Base-by-base conservation (phyloP, 768 basidiomycete species). In the Russula compacta region DNA sequence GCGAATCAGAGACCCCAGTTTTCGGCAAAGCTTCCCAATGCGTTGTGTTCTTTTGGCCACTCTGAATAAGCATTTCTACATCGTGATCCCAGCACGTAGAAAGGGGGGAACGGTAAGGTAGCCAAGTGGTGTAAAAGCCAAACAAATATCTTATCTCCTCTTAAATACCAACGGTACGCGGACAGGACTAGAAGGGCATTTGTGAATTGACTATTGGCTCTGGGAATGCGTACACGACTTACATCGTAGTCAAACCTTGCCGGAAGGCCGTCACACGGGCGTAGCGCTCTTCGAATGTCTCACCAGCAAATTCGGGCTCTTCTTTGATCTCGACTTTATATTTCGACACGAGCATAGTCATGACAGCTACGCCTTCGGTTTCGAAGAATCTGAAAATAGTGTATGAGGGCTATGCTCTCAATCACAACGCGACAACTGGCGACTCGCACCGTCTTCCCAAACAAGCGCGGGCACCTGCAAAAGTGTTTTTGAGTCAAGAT, bases 271-370 rank as follows among this genome's bases (percentile, higher is more conserved):
- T 54, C 5, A 66, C 12, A 21, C 64, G 61, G 19, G 67, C 71
- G 56, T 73, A 78, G 47, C 74, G 73, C 59, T 77, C 69, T 60
- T 77, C 77, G 53, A 79, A 77, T 0, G 77, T 74, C 67, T 81
- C 79, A 12, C 67, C 59, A 0, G 73, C 71, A 64, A 77, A 81
- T 58, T 78, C 70, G 72, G 61, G 76, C 52, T 83, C 80, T 36
- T 81, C 79, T 60, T 79, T 79, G 39, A 81, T 61, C 49, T 75
- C 73, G 50, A 82, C 74, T 58, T 73, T 77, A 64, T 80, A 82
- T 39, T 65, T 70, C 6, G 71, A 73, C 6, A 81, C 67, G 19
- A 83, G 64, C 71, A 78, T 73, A 4, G 78, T 76, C 29, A 83
- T 67, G 46, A 76, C 72, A 1, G 78, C 79, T 44, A 80, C 70